These are phyloP conservation scores for Cryptococcus sp. DNA, from an alignment of 1,284 basidiomycete species.

Conservation along the genomic window DNA sequence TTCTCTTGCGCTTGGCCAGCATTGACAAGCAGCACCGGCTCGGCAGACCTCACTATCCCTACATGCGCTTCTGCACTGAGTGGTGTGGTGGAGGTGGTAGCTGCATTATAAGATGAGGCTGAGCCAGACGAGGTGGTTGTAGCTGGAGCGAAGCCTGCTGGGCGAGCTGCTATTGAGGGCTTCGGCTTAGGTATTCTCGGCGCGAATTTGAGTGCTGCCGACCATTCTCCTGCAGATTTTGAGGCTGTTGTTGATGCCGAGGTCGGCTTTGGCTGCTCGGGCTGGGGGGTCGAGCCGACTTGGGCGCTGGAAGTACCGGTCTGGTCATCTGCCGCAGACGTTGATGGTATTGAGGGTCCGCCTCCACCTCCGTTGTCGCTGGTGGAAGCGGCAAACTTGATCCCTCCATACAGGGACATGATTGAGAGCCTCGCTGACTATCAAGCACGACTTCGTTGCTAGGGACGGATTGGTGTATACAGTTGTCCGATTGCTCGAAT, in stretches of 20 bases:
- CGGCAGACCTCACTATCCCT: constrained; percentile 20
- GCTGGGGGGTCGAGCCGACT: not conserved
- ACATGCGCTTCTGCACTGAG: constrained; percentile 3
- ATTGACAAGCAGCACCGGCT: constrained; percentile 7
- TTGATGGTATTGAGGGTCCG: constrained; percentile 1
- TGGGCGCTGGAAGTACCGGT: no score
- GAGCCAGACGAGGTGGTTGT: constrained; percentile 12
- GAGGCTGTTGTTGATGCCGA: not conserved
- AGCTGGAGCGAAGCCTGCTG: constrained; percentile 15
- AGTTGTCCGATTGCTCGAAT: no score
- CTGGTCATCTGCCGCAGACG: not conserved
- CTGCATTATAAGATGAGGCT: not conserved
- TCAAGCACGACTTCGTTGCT: not conserved
- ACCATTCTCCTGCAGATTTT: constrained; percentile 26
- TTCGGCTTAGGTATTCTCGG: constrained; percentile 42
- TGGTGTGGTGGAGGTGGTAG: constrained; percentile 4
- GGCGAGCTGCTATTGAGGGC: constrained; percentile 15
- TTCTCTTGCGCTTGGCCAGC: not conserved
- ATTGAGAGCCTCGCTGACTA: not conserved
- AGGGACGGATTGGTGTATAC: no score
- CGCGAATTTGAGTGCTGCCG: constrained; percentile 49
- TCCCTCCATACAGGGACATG: constrained; percentile 51
- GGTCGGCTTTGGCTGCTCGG: not conserved
- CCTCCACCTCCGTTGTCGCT: constrained; percentile 4
- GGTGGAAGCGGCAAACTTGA: constrained; percentile 38